Evolutionary conservation across 202 grass and related monocot species (phyloP).

Genomic region (Digitaria exilis): DNA sequence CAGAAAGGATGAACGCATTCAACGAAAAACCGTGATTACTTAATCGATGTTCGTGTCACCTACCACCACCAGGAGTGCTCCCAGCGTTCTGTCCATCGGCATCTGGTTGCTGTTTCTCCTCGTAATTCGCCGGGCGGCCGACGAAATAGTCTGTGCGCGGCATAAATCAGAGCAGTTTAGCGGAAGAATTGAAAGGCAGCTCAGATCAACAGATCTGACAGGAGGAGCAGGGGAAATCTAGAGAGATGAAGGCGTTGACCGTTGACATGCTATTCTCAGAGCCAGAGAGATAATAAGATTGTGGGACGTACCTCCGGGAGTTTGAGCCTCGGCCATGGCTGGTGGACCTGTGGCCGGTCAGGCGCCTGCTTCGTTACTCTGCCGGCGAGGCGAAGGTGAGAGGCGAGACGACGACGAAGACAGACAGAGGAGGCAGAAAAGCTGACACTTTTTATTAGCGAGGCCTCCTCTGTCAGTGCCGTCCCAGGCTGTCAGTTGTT

Average conservation of each 20-base stretch:
- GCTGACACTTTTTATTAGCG: neutral
- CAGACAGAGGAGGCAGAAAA: neutral
- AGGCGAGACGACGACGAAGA: neutral
- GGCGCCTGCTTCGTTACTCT: neutral
- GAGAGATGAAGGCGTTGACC: neutral
- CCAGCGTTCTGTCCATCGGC: neutral
- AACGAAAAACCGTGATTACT: neutral
- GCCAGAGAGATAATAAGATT: neutral
- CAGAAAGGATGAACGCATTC: no score
- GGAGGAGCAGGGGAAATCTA: neutral
- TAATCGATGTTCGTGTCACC: neutral
- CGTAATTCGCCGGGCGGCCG: neutral
- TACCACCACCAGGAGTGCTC: neutral
- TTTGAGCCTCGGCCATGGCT: neutral
- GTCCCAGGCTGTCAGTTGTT: no score
- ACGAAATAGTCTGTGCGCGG: neutral
- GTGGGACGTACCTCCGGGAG: neutral
- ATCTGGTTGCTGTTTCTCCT: neutral
- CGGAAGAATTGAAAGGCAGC: neutral
- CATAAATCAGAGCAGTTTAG: neutral
- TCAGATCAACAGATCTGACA: neutral
- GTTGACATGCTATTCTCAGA: neutral
- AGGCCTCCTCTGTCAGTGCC: no score
- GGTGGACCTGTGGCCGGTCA: neutral
- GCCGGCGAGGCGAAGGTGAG: neutral